A percentile compares a stretch with the other conserved stretches of the same genome.
phyloP scores from a whole-genome alignment of 2,329 filamentous ascomycete species.

The Ophioceras dolichostomum region DNA sequence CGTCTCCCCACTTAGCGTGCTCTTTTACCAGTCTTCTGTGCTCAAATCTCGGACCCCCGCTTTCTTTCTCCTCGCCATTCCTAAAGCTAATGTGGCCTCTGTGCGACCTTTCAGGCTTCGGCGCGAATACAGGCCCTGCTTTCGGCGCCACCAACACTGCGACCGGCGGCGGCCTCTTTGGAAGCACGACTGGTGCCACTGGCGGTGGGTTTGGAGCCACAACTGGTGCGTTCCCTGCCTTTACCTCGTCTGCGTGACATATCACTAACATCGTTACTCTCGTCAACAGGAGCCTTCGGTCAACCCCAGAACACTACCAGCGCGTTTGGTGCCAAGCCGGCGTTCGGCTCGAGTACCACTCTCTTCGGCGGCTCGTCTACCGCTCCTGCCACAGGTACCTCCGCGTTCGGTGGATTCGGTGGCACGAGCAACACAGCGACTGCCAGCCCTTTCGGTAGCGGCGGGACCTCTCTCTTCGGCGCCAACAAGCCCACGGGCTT shows the following conservation, averaged over 20 bases:
- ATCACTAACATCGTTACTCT: conserved; percentile 1
- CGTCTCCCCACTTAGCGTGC: too few species aligned
- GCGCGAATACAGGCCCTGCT: conserved; percentile 6
- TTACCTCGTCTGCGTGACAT: not conserved
- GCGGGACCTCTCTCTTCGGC: conserved; percentile 38
- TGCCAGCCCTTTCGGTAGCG: conserved; percentile 27
- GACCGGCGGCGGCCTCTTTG: conserved; percentile 35
- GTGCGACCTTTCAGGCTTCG: conserved; percentile 23
- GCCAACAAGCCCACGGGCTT: conserved; percentile 31
- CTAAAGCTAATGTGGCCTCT: too few species aligned
- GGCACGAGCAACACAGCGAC: conserved; percentile 18
- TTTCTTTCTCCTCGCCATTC: too few species aligned
- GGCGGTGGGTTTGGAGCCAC: conserved; percentile 9
- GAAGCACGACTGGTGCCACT: conserved; percentile 11
- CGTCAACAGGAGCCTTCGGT: conserved; percentile 15
- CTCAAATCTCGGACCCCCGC: too few species aligned
- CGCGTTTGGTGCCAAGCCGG: conserved; percentile 22
- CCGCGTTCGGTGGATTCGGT: conserved; percentile 28
- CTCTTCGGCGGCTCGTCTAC: conserved; percentile 25
- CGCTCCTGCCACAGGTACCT: conserved; percentile 22
- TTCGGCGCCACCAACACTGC: conserved; percentile 23
- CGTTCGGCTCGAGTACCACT: conserved; percentile 34
- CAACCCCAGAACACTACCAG: conserved; percentile 9
- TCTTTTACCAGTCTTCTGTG: too few species aligned
- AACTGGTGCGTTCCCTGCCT: conserved; percentile 8